Conservation (phyloP, 768 basidiomycete species). For the Suillus brevipes region DNA sequence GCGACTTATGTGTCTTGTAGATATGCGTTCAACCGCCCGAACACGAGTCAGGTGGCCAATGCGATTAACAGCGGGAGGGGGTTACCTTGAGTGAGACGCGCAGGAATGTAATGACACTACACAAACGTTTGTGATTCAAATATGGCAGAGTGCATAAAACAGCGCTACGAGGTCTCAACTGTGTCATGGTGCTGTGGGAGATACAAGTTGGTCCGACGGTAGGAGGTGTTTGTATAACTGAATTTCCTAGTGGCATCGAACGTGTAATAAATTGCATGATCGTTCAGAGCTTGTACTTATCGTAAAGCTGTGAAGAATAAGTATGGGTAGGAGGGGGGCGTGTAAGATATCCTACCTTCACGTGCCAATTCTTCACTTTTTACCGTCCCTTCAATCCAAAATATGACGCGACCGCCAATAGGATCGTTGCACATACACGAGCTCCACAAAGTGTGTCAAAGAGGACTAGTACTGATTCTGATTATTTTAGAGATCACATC, state of each 20-base stretch:
- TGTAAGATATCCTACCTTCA: too few species aligned
- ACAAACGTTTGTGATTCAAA: background rate
- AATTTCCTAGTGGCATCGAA: slow-evolving; percentile 64
- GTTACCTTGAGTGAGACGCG: slow-evolving; percentile 48
- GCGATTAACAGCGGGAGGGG: slow-evolving; percentile 69
- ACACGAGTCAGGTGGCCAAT: slow-evolving; percentile 74
- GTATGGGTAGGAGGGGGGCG: background rate
- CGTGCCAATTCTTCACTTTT: too few species aligned
- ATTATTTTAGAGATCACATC: too few species aligned
- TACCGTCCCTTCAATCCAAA: too few species aligned
- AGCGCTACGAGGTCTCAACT: slow-evolving; percentile 10
- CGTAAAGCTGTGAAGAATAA: slow-evolving; percentile 61
- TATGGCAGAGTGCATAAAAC: background rate
- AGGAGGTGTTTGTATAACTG: slow-evolving; percentile 47
- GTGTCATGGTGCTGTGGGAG: slow-evolving; percentile 3
- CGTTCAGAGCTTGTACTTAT: slow-evolving; percentile 86
- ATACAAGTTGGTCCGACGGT: background rate
- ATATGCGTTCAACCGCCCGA: slow-evolving; percentile 75
- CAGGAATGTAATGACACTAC: background rate
- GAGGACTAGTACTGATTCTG: too few species aligned
- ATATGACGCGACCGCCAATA: too few species aligned
- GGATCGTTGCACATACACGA: too few species aligned
- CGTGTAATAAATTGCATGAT: slow-evolving; percentile 82
- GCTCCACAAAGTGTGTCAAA: too few species aligned
- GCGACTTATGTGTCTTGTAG: slow-evolving; percentile 33